phyloP scores from a whole-genome alignment of 1,139 yeast species.

The Meyerozyma carpophila region DNA sequence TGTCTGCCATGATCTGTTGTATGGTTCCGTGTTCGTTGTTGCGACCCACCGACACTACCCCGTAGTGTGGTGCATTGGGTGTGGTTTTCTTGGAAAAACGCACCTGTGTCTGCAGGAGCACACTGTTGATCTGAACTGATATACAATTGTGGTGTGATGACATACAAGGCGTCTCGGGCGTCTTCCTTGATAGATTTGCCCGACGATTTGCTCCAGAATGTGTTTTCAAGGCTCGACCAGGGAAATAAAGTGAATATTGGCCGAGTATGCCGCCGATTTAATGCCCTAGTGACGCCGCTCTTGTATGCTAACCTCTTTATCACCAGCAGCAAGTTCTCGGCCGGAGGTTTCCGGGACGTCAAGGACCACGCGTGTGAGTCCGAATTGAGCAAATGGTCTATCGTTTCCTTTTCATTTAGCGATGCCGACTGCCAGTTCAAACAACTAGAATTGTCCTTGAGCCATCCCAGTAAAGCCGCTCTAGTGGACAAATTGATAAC shows the following conservation, averaged over 20 bases:
- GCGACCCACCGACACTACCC: neutral
- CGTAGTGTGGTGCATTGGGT: neutral
- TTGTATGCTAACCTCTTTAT: conserved; percentile 8
- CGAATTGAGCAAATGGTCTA: conserved; percentile 5
- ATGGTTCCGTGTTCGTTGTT: conserved; percentile 1
- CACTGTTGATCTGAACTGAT: too few species aligned
- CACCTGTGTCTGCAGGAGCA: neutral
- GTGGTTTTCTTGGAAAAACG: too few species aligned
- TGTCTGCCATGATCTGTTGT: conserved; percentile 59
- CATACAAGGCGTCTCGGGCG: neutral
- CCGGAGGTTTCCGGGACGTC: neutral
- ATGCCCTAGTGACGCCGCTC: neutral
- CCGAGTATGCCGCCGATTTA: neutral
- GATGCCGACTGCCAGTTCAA: conserved; percentile 3
- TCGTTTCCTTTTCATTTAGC: conserved; percentile 4
- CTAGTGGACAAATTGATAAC: conserved; percentile 5
- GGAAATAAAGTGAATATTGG: neutral
- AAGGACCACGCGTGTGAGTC: neutral
- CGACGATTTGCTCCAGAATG: neutral
- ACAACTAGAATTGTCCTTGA: conserved; percentile 6
- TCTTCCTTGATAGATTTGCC: neutral
- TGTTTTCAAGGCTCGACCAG: neutral
- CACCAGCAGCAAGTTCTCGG: conserved; percentile 3
- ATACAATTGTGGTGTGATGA: too few species aligned
- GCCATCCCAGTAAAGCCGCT: conserved; percentile 1